Evolutionary conservation across 2,329 filamentous ascomycete species (phyloP).

Genomic region (Epichloe sylvatica): DNA sequence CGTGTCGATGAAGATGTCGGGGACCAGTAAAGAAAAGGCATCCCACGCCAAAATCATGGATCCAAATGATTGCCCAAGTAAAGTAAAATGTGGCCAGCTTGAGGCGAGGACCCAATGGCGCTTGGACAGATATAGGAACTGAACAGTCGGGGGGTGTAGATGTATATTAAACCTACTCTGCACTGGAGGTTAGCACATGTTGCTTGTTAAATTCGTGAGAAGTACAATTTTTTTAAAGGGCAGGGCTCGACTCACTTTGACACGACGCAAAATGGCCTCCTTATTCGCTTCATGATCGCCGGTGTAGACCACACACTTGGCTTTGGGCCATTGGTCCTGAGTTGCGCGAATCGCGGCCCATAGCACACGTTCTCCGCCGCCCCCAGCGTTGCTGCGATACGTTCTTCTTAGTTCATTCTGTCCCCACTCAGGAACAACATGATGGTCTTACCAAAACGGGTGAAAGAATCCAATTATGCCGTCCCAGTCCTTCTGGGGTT

Average conservation of each 20-base stretch:
- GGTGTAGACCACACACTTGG: conserved; percentile 86
- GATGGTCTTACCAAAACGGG: conserved; percentile 65
- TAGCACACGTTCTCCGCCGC: conserved; percentile 86
- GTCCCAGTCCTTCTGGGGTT: conserved; percentile 49
- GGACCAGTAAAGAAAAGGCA: conserved; percentile 79
- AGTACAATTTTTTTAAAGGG: not conserved
- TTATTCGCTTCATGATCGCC: conserved; percentile 86
- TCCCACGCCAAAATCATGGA: conserved; percentile 82
- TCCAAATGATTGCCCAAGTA: conserved; percentile 85
- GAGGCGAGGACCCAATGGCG: conserved; percentile 73
- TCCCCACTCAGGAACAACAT: not conserved
- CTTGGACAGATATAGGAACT: conserved; percentile 83
- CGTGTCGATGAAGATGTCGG: conserved; percentile 90
- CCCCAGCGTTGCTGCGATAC: conserved; percentile 67
- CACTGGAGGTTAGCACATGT: not conserved
- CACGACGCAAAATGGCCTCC: conserved; percentile 59
- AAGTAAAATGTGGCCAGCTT: conserved; percentile 83
- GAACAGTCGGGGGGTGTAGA: conserved; percentile 66
- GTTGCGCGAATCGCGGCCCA: conserved; percentile 92
- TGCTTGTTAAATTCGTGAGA: no score
- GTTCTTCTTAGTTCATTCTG: conserved; percentile 1
- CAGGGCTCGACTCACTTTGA: conserved; percentile 40
- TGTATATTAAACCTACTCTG: conserved; percentile 84
- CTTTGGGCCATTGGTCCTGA: conserved; percentile 75
- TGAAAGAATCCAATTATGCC: conserved; percentile 94